Base-by-base conservation (phyloP, 306 rosid species). In the Trichosanthes cucumerina region DNA sequence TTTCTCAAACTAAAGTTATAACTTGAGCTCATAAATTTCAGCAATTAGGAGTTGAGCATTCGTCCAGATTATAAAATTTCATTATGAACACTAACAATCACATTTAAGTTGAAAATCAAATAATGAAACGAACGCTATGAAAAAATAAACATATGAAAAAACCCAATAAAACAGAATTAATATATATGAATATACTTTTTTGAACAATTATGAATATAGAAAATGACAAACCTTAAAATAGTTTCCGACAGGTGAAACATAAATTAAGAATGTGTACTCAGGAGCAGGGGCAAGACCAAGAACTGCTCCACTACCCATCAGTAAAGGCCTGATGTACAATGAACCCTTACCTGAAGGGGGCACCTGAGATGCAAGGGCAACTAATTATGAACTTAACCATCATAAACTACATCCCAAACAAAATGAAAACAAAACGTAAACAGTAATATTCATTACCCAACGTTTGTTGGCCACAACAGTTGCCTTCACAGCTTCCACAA, bases 281-380 rank as follows among this genome's bases (percentile, higher is more conserved):
- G 97, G 97, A 69, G 99, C 88, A 75, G 99, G 99, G 58, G 97
- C 96, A 47, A 95, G 92, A 80, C 99, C 97, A 76, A 95, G 99
- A 80, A 95, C 91, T 63, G 97, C 92, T 76, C 99, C 99, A 81
- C 97, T 95, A 60, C 99, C 99, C 91, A 95, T 87, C 75, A 95
- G 89, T 87, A 95, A 86, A 31, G 99, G 99, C 85, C 99, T 92
- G 86, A 95, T 88, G 79, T 91, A 92, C 82, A 95, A 80, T 82
- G 97, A 92, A 82, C 99, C 99, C 86, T 91, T 92, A 46, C 97
- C 99, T 7, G 84, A 63, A 79, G 99, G 99, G 64, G 99, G 99
- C 63, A 95, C 83, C 97, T 95, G 92, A 86, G 84, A 85, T 47
- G 43, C 83, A 76, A 71, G 36, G 60, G 79, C 77, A 53, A 44